Evolutionary conservation across 805 yeast species (phyloP).

Genomic region (Myxozyma geophila): DNA sequence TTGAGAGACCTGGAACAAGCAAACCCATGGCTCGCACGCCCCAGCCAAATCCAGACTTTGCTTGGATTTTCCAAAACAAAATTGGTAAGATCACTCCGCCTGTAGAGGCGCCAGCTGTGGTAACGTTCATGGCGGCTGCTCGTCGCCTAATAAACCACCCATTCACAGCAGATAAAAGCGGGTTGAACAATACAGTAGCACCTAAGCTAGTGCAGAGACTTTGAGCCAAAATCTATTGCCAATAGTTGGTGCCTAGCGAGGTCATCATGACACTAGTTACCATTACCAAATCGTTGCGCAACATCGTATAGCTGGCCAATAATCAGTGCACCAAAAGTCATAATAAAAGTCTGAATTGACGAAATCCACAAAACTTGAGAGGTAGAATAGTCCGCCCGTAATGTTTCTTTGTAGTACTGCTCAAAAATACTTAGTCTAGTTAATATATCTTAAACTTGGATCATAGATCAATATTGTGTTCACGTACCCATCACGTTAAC

Average conservation of each 20-base stretch:
- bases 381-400: conserved; percentile 37
- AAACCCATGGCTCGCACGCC: conserved; percentile 56
- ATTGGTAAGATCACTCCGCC: conserved; percentile 58
- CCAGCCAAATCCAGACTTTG: conserved; percentile 58
- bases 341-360: conserved; percentile 41
- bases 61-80: conserved; percentile 50
- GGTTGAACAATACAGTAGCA: conserved; percentile 50
- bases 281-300: conserved; percentile 38
- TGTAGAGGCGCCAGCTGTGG: conserved; percentile 56
- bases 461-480: neutral
- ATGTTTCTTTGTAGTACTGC: conserved; percentile 38
- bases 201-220: conserved; percentile 56
- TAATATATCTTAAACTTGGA: neutral
- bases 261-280: conserved; percentile 43
- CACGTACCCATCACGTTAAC: conserved; percentile 31
- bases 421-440: conserved; percentile 37
- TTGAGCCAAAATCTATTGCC: conserved; percentile 59
- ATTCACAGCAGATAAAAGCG: conserved; percentile 51
- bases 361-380: conserved; percentile 45
- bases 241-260: conserved; percentile 48
- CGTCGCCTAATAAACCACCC: conserved; percentile 53
- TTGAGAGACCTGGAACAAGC: conserved; percentile 45
- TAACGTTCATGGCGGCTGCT: conserved; percentile 53
- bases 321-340: conserved; percentile 38
- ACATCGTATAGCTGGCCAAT: conserved; percentile 42